Base-by-base conservation (phyloP, 371 early-diverging fungal species). In the Sporodiniella umbellata region DNA sequence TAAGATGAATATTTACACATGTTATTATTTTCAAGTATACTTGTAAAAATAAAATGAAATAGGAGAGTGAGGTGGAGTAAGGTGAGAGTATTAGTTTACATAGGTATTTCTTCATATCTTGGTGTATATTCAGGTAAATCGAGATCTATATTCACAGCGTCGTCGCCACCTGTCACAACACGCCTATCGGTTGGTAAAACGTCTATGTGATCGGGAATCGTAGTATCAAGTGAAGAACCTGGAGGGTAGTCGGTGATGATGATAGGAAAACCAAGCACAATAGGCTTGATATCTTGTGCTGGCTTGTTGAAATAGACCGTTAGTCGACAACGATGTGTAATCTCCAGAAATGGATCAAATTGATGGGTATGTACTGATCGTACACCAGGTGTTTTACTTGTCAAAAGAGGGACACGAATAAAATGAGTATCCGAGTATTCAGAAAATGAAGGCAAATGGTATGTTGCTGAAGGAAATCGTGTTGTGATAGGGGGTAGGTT, bases 91-190 rank as follows among this genome's bases (percentile, higher is more conserved):
- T 40, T 7, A 8, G 21, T 40, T 21, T 40, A 40, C 40, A 40
- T 21, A 21, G 39, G 18, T 28, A 28, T 8, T 22, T 54, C 55
- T 43, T 68, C 68, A 30, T 74, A 74, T 12, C 62, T 60, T 21
- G 75, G 75, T 12, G 75, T 74, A 39, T 75, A 75, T 54, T 75
- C 75, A 8, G 75, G 75, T 23, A 75, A 35, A 50, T 71, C 75
- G 6, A 75, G 47, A 40, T 75, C 75, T 4, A 75, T 60, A 48
- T 37, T 26, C 1, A 68, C 66, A 10, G 70, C 72, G 50, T 75
- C 75, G 24, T 75, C 75, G 0, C 75, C 75, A 8, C 64, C 66
- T 23, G 55, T 50, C 11, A 52, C 24, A 8, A 45, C 33, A 35
- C 17, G 46, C 17, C 18, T 11, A 40, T 38, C 31, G 17, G 22